Base-by-base conservation (phyloP, 768 basidiomycete species). In the Fibroporia radiculosa region DNA sequence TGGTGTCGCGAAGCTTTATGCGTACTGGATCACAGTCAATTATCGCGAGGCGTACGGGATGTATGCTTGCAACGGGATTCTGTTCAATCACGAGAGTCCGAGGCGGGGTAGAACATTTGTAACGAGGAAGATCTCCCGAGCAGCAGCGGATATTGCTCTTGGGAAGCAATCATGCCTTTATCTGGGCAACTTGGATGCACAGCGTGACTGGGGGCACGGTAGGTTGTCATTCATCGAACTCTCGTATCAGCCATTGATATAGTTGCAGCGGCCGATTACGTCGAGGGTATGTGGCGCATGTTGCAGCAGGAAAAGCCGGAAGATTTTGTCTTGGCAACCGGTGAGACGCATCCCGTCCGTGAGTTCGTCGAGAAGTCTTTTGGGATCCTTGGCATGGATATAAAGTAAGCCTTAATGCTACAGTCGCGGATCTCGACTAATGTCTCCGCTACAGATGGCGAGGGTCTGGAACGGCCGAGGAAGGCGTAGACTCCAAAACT, bases 121-220 rank as follows among this genome's bases (percentile, higher is more conserved):
- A 54, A 96, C 93, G 32, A 75, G 93, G 59, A 97, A 97, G 71
- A 96, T 97, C 57, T 73, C 87, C 35, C 74, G 93, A 48, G 93
- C 93, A 8, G 93, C 80, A 14, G 93, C 93, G 6, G 93, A 98
- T 59, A 97, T 98, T 58, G 73, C 74, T 47, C 65, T 92, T 39
- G 90, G 88, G 44, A 93, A 95, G 70, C 89, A 93, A 62, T 66
- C 77, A 45, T 92, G 91, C 60, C 66, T 98, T 55, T 97, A 93
- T 66, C 77, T 98, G 28, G 93, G 93, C 42, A 98, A 98, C 66
- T 57, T 97, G 48, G 93, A 96, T 63, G 87, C 95, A 7, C 79
- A 84, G 64, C 89, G 93, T 65, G 93, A 98, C 64, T 98, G 93
- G 93, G 93, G 93, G 56, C 93, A 98, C 65, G 93, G 87, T 89